Evolutionary conservation across 2,329 filamentous ascomycete genomes (phyloP).

Genomic region (Ophiostoma sp.): DNA sequence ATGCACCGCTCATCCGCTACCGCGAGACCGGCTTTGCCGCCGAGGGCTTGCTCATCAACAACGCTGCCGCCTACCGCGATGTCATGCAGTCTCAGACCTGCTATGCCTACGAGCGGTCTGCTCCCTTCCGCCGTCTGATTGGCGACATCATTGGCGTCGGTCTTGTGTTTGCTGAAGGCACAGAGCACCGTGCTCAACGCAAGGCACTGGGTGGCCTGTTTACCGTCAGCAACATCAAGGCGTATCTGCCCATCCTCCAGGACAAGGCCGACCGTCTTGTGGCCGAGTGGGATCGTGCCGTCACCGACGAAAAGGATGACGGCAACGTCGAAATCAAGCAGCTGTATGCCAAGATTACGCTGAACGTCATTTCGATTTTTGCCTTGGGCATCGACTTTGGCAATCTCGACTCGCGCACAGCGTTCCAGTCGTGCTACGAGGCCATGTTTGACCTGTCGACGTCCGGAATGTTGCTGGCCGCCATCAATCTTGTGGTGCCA

Average conservation of each 20-base stretch:
- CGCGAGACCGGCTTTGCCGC: conserved; percentile 37
- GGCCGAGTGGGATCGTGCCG: conserved; percentile 19
- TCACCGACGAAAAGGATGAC: background rate
- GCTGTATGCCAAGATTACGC: conserved; percentile 37
- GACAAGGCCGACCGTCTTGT: conserved; percentile 37
- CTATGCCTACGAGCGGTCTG: conserved; percentile 43
- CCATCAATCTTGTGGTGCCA: conserved; percentile 25
- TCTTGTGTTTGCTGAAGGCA: conserved; percentile 42
- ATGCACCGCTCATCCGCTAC: conserved; percentile 42
- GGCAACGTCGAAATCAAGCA: conserved; percentile 36
- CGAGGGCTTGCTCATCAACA: conserved; percentile 44
- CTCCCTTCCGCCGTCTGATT: conserved; percentile 38
- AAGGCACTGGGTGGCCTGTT: conserved; percentile 40
- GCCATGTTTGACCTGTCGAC: conserved; percentile 37
- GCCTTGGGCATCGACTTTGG: conserved; percentile 40
- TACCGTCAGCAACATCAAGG: conserved; percentile 40
- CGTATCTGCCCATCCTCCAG: conserved; percentile 42
- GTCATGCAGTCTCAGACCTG: conserved; percentile 41
- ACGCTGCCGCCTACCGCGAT: conserved; percentile 39
- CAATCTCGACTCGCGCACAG: conserved; percentile 31
- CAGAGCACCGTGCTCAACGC: conserved; percentile 39
- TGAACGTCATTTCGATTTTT: conserved; percentile 40
- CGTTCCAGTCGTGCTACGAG: conserved; percentile 38
- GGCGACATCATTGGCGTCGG: conserved; percentile 41
- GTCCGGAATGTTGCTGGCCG: conserved; percentile 16